Percentiles rank a stretch among this genome's conserved stretches.
Conservation (phyloP, 768 basidiomycete genomes). For the Suillus paluster region DNA sequence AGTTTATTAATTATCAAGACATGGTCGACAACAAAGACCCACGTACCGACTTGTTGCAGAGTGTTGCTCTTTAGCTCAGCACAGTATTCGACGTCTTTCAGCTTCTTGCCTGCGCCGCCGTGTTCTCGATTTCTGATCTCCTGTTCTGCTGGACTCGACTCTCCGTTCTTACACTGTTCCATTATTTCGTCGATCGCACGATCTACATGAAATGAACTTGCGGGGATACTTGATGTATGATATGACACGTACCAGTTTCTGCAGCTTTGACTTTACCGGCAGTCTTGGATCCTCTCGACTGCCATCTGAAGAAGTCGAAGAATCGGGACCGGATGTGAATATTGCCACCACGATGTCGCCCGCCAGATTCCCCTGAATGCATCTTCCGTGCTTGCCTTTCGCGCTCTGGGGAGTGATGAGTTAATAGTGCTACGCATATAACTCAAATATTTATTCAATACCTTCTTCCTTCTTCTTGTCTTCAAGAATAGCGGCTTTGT, state of each 20-base stretch:
- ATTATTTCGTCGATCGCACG: not conserved
- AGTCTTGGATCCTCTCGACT: not conserved
- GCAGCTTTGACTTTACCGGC: not conserved
- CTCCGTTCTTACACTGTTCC: not conserved
- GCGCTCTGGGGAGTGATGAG: not conserved
- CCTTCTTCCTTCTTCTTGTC: conserved; percentile 1
- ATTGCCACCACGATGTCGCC: not conserved
- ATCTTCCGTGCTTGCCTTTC: not conserved
- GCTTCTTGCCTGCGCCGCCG: conserved; percentile 14
- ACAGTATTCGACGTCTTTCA: conserved; percentile 18
- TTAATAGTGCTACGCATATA: not conserved
- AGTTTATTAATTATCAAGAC: not conserved
- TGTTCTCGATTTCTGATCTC: conserved; percentile 11
- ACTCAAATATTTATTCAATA: not conserved
- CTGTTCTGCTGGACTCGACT: not conserved
- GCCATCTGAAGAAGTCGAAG: not conserved
- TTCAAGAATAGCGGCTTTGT: not conserved
- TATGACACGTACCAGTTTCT: not conserved
- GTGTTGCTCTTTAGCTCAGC: conserved; percentile 4
- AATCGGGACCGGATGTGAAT: not conserved
- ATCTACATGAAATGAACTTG: not conserved
- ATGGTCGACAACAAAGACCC: not conserved
- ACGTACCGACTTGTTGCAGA: conserved; percentile 11
- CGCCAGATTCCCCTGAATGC: not conserved
- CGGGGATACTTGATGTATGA: not conserved